phyloP scores from a whole-genome alignment of 371 early-diverging fungal species.

The Fennellomyces sp. region DNA sequence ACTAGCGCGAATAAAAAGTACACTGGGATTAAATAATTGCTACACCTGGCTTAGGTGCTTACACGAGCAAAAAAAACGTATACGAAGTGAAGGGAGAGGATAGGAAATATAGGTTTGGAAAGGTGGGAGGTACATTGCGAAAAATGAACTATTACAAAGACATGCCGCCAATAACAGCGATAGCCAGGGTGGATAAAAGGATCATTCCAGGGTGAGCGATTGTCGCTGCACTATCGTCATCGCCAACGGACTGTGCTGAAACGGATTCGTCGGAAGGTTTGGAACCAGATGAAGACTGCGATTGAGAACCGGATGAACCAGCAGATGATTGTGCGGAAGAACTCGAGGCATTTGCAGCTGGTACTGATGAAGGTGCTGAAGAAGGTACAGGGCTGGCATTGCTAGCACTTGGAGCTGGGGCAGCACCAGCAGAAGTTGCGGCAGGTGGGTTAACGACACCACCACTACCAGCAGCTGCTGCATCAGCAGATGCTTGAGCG shows the following conservation, averaged over 20 bases:
- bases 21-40: neutral
- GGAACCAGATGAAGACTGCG: neutral
- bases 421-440: neutral
- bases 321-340: conserved; percentile 3
- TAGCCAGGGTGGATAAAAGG: neutral
- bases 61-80: neutral
- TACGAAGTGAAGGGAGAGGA: neutral
- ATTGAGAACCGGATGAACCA: conserved; percentile 1
- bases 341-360: no score
- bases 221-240: neutral
- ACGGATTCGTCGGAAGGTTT: neutral
- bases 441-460: neutral
- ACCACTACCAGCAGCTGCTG: neutral
- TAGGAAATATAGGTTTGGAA: neutral
- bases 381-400: neutral
- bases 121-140: neutral
- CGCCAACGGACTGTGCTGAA: conserved; percentile 13
- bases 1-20: neutral
- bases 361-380: neutral
- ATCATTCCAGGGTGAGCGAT: neutral
- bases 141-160: neutral
- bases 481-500: neutral
- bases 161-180: neutral
- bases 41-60: neutral
- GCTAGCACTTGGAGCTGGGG: conserved; percentile 1